A percentile compares a stretch with the other conserved stretches of the same genome.
These are phyloP conservation scores for Cladophialophora carrionii DNA, from an alignment of 2,329 filamentous ascomycete species.

Conservation along the genomic window DNA sequence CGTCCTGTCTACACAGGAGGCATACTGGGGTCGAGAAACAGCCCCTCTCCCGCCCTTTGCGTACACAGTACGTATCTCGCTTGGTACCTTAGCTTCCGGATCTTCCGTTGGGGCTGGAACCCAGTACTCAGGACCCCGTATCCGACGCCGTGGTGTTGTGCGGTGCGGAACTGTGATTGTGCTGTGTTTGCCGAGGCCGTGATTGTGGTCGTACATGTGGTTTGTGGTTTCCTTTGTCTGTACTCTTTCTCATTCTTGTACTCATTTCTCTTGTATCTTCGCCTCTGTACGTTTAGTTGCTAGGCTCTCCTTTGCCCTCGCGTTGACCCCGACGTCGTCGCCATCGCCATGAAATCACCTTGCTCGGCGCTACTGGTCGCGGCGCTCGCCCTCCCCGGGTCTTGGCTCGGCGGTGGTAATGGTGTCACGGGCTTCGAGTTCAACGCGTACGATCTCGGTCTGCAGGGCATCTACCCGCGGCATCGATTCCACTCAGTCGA, in stretches of 20 bases:
- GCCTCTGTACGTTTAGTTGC: too few species aligned
- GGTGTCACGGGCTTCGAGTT: constrained; percentile 25
- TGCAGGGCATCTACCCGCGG: constrained; percentile 35
- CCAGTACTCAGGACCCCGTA: neutral
- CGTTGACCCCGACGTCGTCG: too few species aligned
- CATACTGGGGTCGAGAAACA: too few species aligned
- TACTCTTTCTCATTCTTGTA: too few species aligned
- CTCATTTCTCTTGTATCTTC: too few species aligned
- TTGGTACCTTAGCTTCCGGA: neutral
- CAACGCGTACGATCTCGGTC: constrained; percentile 31
- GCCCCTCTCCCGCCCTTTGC: too few species aligned
- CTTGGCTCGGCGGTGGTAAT: constrained; percentile 11
- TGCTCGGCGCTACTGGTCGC: neutral
- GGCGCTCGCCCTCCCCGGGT: neutral
- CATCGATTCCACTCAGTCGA: constrained; percentile 32
- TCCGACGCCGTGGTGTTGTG: neutral
- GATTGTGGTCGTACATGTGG: neutral
- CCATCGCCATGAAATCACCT: neutral
- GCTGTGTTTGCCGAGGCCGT: too few species aligned
- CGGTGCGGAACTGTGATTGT: neutral
- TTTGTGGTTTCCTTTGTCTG: too few species aligned
- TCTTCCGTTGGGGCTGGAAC: neutral
- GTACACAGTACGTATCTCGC: neutral
- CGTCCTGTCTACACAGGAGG: too few species aligned
- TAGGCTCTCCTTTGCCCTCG: too few species aligned